Base-by-base conservation (phyloP, 805 yeast genomes). In the Vanderwaltozyma tropicalis region DNA sequence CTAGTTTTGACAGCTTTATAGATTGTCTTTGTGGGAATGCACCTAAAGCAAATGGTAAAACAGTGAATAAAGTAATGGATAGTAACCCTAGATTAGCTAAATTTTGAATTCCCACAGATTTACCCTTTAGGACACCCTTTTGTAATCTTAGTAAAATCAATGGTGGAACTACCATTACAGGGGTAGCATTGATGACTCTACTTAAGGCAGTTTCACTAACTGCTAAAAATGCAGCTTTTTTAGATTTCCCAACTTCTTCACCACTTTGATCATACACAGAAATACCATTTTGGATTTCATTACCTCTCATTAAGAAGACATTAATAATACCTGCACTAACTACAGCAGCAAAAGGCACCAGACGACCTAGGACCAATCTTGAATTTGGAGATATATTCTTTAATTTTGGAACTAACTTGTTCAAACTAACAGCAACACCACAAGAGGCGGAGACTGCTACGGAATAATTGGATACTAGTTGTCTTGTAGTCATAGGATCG, bases 271-370 rank as follows among this genome's bases (percentile, higher is more conserved):
- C 82, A 47, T 64, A 80, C 0, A 83, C 92, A 29, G 76, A 62
- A 39, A 84, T 84, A 49, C 95, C 95, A 54, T 80, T 81, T 49
- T 76, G 77, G 55, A 92, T 78, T 63, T 92, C 99, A 61, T 88
- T 94, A 40, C 89, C 76, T 65, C 99, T 77, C 98, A 92, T 92
- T 42, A 94, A 71, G 53, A 85, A 86, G n/a, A 92, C 96, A 49
- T 92, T 92, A 28, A 87, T 94, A 25, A 92, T 69, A 56, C 98
- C 97, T 1, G 99, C 99, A 37, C 92, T 78, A 1, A 88, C 96
- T 26, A 92, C 99, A 1, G 99, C 99, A 0, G 97, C 97, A 66
- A 92, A 92, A 6, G 99, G 99, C 11, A 92, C 95, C 40, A 92
- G 69, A 48, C 99, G 78, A 30, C 88, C 80, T 39, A 92, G 62